These are phyloP conservation scores for Sorghum bicolor DNA, from an alignment of 176 grass and related monocot genomes.

Conservation along the genomic window Sorghum_bicolor_NCBIv3 NC_012878.2:6276001-6276500, in stretches of 20 bases:
- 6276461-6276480: constrained; percentile 13
- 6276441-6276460: background rate
- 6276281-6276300: background rate
- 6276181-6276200: too few species aligned
- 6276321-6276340: background rate
- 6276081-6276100: background rate
- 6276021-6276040: background rate
- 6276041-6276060: background rate
- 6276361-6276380: constrained; percentile 28
- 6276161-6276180: too few species aligned
- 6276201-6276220: too few species aligned
- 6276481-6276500: constrained; percentile 9
- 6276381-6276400: constrained; percentile 22
- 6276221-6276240: too few species aligned
- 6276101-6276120: background rate
- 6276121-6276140: background rate
- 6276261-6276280: too few species aligned
- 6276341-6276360: constrained; percentile 17
- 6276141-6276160: background rate
- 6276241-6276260: too few species aligned
- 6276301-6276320: background rate
- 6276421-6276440: background rate
- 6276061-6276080: too few species aligned
- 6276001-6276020: too few species aligned
- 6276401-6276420: background rate